Base-by-base conservation (phyloP, 345 rosid genomes). In the Dipteronia sinensis region DNA sequence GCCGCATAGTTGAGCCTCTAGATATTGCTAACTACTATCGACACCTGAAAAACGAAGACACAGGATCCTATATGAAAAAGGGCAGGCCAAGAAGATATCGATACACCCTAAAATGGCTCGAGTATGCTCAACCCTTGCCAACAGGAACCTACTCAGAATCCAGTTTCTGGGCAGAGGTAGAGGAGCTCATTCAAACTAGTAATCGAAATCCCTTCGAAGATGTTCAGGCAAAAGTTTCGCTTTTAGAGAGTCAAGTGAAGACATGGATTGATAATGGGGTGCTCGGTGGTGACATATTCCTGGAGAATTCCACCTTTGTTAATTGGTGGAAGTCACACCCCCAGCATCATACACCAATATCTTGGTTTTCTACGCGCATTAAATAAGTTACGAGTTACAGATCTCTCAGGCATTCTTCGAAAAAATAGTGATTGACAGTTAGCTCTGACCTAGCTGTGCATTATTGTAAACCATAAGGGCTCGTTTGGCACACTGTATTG, bases 1-100 rank as follows among this genome's bases (percentile, higher is more conserved):
- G 94, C 9, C 86, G 77, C 77, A 77, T 87, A 22, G 83, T 87
- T 12, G 98, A 94, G 77, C 97, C 98, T 27, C 78, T 93, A 47
- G 98, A 94, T 61, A 86, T 94, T 3, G 85, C 97, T 38, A 93
- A 93, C 80, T 93, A 93, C 85, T 86, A 94, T 65, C 65, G 97
- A n/a, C 97, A 90, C 78, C 42, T 83, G 11, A 93, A 90, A 87
- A 89, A 94, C 49, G 97, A 90, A 85, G 95, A 90, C 84, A 90
- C 98, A 0, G 98, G 97, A 46, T 85, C 97, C 3, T 93, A 94
- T 46, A 81, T 89, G 89, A 20, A 0, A 0, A 86, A 63, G 51
- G 95, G 92, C 77, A 86, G 98, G 78, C 98, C 97, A 29, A 93
- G 47, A 17, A 84, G 97, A 46, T 93, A 89, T 78, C 86, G 44